Conservation (phyloP, 257 asterid genomes). For the Coffea canephora region DNA sequence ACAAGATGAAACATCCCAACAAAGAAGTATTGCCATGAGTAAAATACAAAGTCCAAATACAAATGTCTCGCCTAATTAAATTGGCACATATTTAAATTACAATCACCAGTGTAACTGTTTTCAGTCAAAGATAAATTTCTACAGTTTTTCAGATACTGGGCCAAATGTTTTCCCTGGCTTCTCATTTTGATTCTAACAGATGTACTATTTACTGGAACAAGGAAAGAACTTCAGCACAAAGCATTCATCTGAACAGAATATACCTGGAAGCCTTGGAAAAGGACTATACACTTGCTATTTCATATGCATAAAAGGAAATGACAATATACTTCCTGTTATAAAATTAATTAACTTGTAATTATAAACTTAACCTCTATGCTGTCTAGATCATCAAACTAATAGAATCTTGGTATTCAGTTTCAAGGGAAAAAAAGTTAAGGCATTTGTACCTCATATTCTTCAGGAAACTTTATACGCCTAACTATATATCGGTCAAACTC, state of each 20-base stretch:
- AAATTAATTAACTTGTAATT: too few relatives aligned
- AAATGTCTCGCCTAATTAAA: not conserved
- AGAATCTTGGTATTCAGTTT: constrained; percentile 4
- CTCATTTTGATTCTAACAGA: not conserved
- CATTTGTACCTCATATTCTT: constrained; percentile 55
- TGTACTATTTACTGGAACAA: too few relatives aligned
- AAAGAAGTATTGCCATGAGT: not conserved
- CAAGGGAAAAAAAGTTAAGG: constrained; percentile 1
- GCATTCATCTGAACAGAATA: not conserved
- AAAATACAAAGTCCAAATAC: not conserved
- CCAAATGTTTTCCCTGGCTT: not conserved
- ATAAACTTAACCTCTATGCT: not conserved
- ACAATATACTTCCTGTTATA: not conserved
- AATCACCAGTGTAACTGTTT: too few relatives aligned
- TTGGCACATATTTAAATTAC: not conserved
- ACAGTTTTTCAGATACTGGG: too few relatives aligned
- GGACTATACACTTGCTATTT: too few relatives aligned
- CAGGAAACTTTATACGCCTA: constrained; percentile 67
- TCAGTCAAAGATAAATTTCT: not conserved
- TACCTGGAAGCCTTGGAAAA: not conserved
- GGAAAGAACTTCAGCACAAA: not conserved
- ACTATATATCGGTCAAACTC: constrained; percentile 66
- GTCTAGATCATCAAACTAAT: not conserved
- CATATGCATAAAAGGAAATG: not conserved
- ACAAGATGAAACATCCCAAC: not conserved